Conservation (phyloP, 805 yeast genomes). For the Wickerhamiella parazyma region DNA sequence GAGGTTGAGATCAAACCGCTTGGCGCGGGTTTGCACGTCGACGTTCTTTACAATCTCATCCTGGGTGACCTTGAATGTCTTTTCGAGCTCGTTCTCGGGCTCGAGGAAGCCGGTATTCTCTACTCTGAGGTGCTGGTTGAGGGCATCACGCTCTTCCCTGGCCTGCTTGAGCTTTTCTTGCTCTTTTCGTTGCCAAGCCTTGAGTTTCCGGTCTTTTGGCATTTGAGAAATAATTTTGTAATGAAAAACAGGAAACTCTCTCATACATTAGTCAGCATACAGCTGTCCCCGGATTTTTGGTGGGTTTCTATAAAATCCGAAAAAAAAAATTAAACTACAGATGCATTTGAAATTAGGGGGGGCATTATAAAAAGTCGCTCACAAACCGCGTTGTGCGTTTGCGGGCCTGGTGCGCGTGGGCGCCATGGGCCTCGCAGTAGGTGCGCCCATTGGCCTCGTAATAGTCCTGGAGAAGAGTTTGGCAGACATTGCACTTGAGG, state of each 20-base stretch:
- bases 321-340: no score
- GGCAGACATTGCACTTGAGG: conserved; percentile 53
- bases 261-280: no score
- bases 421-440: conserved; percentile 25
- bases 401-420: conserved; percentile 19
- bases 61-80: conserved; percentile 74
- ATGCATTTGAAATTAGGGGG: no score
- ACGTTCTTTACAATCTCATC: conserved; percentile 63
- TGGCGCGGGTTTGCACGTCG: conserved; percentile 60
- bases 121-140: conserved; percentile 70
- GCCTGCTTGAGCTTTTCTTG: conserved; percentile 67
- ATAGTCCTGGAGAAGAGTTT: conserved; percentile 21
- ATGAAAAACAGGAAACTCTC: no score
- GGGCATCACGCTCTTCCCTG: conserved; percentile 52
- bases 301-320: no score
- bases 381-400: conserved; percentile 14
- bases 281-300: no score
- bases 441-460: conserved; percentile 25
- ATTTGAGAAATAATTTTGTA: background rate
- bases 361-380: background rate
- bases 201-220: conserved; percentile 29
- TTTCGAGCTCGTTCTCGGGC: conserved; percentile 87
- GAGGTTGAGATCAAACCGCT: conserved; percentile 57
- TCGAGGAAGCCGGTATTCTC: conserved; percentile 81
- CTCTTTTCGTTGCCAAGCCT: conserved; percentile 35